Conservation (phyloP, 768 basidiomycete genomes). For the Austroboletus eburneus region DNA sequence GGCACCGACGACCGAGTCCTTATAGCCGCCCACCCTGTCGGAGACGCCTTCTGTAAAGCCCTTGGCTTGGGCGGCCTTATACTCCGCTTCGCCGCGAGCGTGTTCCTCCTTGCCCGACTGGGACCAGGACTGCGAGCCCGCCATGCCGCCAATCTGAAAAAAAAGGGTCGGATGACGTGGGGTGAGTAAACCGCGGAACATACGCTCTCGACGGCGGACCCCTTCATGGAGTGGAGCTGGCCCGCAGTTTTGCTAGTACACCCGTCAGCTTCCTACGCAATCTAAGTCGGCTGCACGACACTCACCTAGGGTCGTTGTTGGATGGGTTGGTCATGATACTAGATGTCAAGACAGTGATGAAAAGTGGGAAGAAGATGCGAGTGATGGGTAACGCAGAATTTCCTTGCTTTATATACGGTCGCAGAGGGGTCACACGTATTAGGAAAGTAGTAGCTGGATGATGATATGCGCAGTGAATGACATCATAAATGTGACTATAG, state of each 20-base stretch:
- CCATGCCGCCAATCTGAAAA: constrained; percentile 38
- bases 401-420: constrained; percentile 25
- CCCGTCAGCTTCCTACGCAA: neutral
- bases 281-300: no score
- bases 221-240: constrained; percentile 37
- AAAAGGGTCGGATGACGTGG: no score
- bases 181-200: neutral
- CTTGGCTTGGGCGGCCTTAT: constrained; percentile 45
- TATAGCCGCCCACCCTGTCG: constrained; percentile 47
- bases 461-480: constrained; percentile 24
- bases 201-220: constrained; percentile 33
- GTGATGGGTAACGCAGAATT: neutral
- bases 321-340: constrained; percentile 9
- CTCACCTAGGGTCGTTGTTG: constrained; percentile 29
- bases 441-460: constrained; percentile 23
- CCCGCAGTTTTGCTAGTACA: constrained; percentile 32
- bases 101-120: constrained; percentile 50
- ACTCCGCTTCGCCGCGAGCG: constrained; percentile 42
- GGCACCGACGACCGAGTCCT: constrained; percentile 52
- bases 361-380: constrained; percentile 7
- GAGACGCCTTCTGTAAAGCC: constrained; percentile 46
- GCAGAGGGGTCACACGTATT: constrained; percentile 22
- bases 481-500: constrained; percentile 21
- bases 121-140: constrained; percentile 40
- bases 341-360: neutral